phyloP scores from a whole-genome alignment of 2,329 filamentous ascomycete genomes.

The Ophioceras dolichostomum region DNA sequence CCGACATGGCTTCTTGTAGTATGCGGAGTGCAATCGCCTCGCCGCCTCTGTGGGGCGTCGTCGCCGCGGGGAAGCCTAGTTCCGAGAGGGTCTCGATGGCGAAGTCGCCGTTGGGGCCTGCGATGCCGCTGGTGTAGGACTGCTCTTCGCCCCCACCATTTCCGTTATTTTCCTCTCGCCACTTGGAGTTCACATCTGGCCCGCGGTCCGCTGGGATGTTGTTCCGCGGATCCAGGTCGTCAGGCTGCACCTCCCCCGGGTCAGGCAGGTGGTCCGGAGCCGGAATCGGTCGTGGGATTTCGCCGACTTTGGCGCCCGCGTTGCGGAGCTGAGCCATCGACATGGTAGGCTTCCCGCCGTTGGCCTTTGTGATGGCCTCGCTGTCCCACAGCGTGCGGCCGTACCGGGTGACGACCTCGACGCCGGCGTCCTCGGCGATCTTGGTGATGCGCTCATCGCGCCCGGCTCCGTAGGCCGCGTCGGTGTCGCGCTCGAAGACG shows the following conservation, averaged over 20 bases:
- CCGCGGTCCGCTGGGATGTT: constrained; percentile 23
- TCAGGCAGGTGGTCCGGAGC: constrained; percentile 48
- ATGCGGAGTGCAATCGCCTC: constrained; percentile 49
- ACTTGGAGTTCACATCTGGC: constrained; percentile 48
- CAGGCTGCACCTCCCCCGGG: constrained; percentile 44
- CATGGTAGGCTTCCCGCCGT: constrained; percentile 63
- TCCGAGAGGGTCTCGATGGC: constrained; percentile 59
- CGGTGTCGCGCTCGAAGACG: constrained; percentile 70
- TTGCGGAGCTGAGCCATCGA: constrained; percentile 54
- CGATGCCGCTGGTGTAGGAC: constrained; percentile 42
- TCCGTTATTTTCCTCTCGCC: constrained; percentile 37
- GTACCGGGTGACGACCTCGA: constrained; percentile 50
- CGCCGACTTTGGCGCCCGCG: constrained; percentile 50
- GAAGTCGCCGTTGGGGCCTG: constrained; percentile 58
- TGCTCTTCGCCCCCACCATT: constrained; percentile 37
- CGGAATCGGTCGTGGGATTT: constrained; percentile 47
- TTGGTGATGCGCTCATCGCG: constrained; percentile 47
- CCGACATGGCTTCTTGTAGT: constrained; percentile 44
- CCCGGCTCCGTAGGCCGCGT: constrained; percentile 55
- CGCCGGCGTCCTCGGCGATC: constrained; percentile 51
- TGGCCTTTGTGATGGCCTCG: constrained; percentile 52
- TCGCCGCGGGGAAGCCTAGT: constrained; percentile 53
- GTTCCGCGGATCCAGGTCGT: constrained; percentile 44
- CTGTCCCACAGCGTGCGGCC: constrained; percentile 65
- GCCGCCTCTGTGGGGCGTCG: constrained; percentile 57